These are phyloP conservation scores for Chaetomium tenue DNA, from an alignment of 495 filamentous ascomycete genomes.

Conservation along the genomic window DNA sequence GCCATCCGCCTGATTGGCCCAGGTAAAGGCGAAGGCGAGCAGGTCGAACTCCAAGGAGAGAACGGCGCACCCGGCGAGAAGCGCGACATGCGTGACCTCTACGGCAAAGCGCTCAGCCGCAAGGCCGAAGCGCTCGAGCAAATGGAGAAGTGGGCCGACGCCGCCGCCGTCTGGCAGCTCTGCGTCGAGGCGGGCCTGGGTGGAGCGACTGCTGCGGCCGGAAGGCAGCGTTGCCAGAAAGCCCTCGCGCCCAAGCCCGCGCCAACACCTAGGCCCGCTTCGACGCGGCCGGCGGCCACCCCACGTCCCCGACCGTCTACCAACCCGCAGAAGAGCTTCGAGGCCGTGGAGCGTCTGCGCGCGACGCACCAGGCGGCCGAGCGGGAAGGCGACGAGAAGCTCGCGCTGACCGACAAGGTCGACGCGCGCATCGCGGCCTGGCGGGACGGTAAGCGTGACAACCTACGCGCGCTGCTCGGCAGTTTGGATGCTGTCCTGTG, in stretches of 20 bases:
- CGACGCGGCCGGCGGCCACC: constrained; percentile 34
- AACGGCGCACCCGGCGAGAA: constrained; percentile 55
- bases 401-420: constrained; percentile 80
- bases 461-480: constrained; percentile 82
- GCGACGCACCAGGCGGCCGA: constrained; percentile 81
- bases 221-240: constrained; percentile 86
- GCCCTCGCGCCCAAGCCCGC: constrained; percentile 62
- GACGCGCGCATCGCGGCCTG: constrained; percentile 73
- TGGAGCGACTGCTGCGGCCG: constrained; percentile 76
- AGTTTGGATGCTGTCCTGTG: constrained; percentile 88
- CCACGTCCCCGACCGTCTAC: constrained; percentile 37
- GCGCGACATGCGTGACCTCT: constrained; percentile 91
- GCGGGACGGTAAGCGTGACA: constrained; percentile 87
- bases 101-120: constrained; percentile 84
- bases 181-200: constrained; percentile 83
- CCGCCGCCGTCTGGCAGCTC: constrained; percentile 71
- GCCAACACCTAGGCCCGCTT: constrained; percentile 30
- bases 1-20: constrained; percentile 79
- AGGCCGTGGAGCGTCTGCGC: constrained; percentile 74
- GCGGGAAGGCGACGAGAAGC: constrained; percentile 83
- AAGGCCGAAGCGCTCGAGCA: constrained; percentile 96
- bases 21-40: constrained; percentile 72
- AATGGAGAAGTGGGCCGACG: constrained; percentile 89
- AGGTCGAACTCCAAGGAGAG: constrained; percentile 58
- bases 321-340: constrained; percentile 42